A percentile compares a stretch with the other conserved stretches of the same genome.
phyloP scores from a whole-genome alignment of 2,329 filamentous ascomycete species.

The Coniochaeta sp. region DNA sequence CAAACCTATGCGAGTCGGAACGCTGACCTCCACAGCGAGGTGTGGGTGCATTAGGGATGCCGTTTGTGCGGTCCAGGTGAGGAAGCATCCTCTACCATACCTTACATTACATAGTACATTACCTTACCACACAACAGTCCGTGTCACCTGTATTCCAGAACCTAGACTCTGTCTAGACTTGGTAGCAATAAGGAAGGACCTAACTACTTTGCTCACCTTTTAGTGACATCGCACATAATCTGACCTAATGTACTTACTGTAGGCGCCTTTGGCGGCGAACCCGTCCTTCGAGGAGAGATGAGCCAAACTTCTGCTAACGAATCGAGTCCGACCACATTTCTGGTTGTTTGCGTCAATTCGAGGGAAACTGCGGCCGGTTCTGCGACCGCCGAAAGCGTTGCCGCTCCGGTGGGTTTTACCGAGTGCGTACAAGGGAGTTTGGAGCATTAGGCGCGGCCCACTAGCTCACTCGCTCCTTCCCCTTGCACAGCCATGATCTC shows the following conservation, averaged over 20 bases:
- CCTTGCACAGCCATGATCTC: neutral
- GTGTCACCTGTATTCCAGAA: no score
- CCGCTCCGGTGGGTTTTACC: conserved; percentile 2
- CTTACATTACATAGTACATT: no score
- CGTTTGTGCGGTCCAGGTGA: neutral
- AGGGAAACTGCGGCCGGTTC: conserved; percentile 7
- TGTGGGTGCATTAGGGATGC: neutral
- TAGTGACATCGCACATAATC: no score
- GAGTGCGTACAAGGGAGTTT: neutral
- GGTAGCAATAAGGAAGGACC: no score
- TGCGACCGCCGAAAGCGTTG: conserved; percentile 7
- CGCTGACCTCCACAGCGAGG: neutral
- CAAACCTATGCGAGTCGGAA: neutral
- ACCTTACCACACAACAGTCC: no score
- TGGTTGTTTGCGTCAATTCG: conserved; percentile 1
- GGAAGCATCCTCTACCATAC: no score
- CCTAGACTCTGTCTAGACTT: no score
- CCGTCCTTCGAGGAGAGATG: no score
- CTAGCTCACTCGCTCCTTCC: neutral
- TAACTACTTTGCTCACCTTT: no score
- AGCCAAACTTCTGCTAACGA: neutral
- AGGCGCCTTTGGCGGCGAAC: no score
- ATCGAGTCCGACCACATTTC: conserved; percentile 1
- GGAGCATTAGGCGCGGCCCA: conserved; percentile 1
- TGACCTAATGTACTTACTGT: no score